Conservation (phyloP, 2,329 filamentous ascomycete species). For the Paecilomyces variotii region DNA sequence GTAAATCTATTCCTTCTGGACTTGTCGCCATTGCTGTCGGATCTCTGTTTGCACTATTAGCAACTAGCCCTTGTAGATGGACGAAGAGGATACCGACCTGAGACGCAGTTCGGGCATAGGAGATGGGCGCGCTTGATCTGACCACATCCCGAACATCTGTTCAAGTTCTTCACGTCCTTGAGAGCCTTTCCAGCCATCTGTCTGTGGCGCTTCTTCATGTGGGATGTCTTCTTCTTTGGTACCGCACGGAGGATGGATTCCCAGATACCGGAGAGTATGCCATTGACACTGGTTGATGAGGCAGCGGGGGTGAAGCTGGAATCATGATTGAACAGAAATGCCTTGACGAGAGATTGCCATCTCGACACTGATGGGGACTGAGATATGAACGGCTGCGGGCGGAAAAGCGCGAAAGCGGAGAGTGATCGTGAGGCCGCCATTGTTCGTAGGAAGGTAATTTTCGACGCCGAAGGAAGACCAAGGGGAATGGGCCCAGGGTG, state of each 20-base stretch:
- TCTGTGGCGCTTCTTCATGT: constrained; percentile 87
- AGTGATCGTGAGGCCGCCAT: constrained; percentile 22
- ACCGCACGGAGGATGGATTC: constrained; percentile 86
- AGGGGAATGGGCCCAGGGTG: not conserved
- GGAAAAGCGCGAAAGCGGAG: constrained; percentile 12
- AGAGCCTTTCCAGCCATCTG: constrained; percentile 94
- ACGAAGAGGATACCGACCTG: constrained; percentile 50
- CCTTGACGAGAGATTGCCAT: constrained; percentile 30
- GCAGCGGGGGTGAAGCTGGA: constrained; percentile 52
- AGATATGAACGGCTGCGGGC: constrained; percentile 15
- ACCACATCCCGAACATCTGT: constrained; percentile 84
- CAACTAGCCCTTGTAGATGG: not conserved
- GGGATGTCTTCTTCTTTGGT: constrained; percentile 97
- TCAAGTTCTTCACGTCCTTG: constrained; percentile 80
- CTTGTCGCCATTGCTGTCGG: constrained; percentile 37
- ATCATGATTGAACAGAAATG: constrained; percentile 46
- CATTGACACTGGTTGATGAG: constrained; percentile 55
- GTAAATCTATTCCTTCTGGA: constrained; percentile 19
- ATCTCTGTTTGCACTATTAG: constrained; percentile 27
- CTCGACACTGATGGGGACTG: constrained; percentile 9
- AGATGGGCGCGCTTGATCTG: constrained; percentile 80
- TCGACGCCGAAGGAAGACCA: not conserved
- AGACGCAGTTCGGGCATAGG: constrained; percentile 78
- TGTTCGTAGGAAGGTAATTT: not conserved
- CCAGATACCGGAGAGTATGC: constrained; percentile 76